phyloP scores from a whole-genome alignment of 1,139 yeast species.

The Blastobotrys persicus region DNA sequence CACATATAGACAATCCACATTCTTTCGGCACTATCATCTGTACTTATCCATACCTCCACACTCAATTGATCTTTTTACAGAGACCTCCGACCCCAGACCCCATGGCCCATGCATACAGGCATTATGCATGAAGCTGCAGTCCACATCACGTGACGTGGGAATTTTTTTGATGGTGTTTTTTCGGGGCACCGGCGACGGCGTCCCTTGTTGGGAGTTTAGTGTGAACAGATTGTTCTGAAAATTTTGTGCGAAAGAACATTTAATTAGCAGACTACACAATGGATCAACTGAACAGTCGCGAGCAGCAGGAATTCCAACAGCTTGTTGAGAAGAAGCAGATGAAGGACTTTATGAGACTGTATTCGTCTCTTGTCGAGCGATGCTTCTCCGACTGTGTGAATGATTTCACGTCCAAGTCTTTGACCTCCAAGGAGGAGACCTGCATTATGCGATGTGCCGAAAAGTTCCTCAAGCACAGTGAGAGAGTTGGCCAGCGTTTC shows the following conservation, averaged over 20 bases:
- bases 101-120: neutral
- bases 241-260: slow-evolving; percentile 4
- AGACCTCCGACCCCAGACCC: neutral
- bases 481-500: slow-evolving; percentile 97
- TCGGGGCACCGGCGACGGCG: neutral
- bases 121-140: neutral
- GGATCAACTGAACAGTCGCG: slow-evolving; percentile 65
- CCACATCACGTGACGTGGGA: too few species aligned
- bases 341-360: slow-evolving; percentile 96
- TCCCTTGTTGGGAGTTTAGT: neutral
- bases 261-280: slow-evolving; percentile 26
- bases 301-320: slow-evolving; percentile 94
- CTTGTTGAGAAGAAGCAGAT: slow-evolving; percentile 96
- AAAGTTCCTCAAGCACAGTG: slow-evolving; percentile 96
- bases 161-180: neutral
- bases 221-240: neutral
- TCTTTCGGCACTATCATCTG: too few species aligned
- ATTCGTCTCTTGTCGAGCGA: slow-evolving; percentile 92
- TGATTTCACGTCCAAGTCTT: slow-evolving; percentile 89
- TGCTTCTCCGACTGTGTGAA: slow-evolving; percentile 97
- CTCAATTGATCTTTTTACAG: too few species aligned
- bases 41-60: too few species aligned
- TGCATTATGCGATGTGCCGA: slow-evolving; percentile 94
- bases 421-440: slow-evolving; percentile 77
- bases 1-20: too few species aligned